Percentiles rank a stretch among this genome's conserved stretches.
Conservation (phyloP, 2,329 filamentous ascomycete genomes). For the Dichotomopilus funicola region DNA sequence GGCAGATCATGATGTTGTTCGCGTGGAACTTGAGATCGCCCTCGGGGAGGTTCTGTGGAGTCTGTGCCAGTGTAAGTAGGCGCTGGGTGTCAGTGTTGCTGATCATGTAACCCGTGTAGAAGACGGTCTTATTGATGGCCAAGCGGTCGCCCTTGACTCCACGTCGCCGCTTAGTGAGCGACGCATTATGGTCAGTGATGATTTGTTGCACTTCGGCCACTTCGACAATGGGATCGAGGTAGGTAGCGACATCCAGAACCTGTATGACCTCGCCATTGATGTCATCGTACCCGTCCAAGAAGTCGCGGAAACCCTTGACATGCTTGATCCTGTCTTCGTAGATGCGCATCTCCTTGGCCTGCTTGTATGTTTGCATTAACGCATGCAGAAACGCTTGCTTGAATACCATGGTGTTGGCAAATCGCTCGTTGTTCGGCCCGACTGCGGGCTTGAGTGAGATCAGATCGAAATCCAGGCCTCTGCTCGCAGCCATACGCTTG, state of each 20-base stretch:
- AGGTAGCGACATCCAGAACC: constrained; percentile 68
- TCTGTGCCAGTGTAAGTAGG: constrained; percentile 61
- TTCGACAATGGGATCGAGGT: constrained; percentile 71
- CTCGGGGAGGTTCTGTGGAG: constrained; percentile 56
- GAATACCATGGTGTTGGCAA: constrained; percentile 80
- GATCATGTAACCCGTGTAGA: constrained; percentile 90
- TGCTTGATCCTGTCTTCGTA: constrained; percentile 63
- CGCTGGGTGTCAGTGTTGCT: constrained; percentile 62
- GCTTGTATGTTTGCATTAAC: constrained; percentile 77
- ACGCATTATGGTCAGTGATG: constrained; percentile 77
- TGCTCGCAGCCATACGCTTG: constrained; percentile 71
- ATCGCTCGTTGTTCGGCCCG: constrained; percentile 71
- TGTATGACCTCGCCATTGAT: constrained; percentile 78
- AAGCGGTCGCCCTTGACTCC: constrained; percentile 40
- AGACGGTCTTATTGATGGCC: constrained; percentile 77
- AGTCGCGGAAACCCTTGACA: constrained; percentile 77
- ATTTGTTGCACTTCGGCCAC: constrained; percentile 80
- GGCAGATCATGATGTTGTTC: constrained; percentile 86
- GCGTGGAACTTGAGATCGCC: constrained; percentile 74
- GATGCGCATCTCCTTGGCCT: constrained; percentile 74
- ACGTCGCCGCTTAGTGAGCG: constrained; percentile 38
- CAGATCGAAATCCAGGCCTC: constrained; percentile 79
- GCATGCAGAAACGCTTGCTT: constrained; percentile 80
- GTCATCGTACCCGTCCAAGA: constrained; percentile 70
- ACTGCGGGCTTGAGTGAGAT: constrained; percentile 79